These are phyloP conservation scores for Cymbopogon citratus DNA, from an alignment of 176 grass and related monocot genomes.

Conservation along the genomic window DNA sequence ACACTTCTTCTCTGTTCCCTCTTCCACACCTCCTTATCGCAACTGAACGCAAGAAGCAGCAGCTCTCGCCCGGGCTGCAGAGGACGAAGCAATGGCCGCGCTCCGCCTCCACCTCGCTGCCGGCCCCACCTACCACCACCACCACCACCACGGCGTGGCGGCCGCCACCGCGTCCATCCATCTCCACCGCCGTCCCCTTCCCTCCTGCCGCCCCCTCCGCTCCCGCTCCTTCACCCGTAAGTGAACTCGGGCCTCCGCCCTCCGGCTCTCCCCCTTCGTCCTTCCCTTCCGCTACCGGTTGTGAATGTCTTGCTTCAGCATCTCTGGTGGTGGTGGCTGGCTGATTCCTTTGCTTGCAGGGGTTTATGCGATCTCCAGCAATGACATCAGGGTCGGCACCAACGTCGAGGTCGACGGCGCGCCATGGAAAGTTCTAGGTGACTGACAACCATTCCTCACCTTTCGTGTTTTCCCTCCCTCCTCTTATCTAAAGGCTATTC, in stretches of 20 bases:
- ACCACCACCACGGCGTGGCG: neutral
- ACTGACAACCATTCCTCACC: neutral
- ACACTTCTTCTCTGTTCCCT: neutral
- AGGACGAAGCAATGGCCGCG: slow-evolving; percentile 31
- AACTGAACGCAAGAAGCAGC: neutral
- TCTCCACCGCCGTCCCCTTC: neutral
- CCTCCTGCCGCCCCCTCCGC: slow-evolving; percentile 13
- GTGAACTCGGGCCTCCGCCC: neutral
- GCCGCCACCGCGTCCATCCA: slow-evolving; percentile 14
- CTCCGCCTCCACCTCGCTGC: slow-evolving; percentile 44
- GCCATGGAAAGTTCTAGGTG: slow-evolving; percentile 83
- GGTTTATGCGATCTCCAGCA: slow-evolving; percentile 77
- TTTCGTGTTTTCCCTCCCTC: neutral
- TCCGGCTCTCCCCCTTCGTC: neutral
- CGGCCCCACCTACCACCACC: slow-evolving; percentile 14
- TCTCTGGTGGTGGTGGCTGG: neutral
- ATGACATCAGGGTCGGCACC: slow-evolving; percentile 85
- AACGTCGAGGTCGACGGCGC: slow-evolving; percentile 82
- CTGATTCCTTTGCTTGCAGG: slow-evolving; percentile 33
- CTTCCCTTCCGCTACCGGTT: neutral
- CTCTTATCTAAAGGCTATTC: neutral
- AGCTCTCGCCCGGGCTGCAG: neutral
- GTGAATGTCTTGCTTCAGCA: neutral
- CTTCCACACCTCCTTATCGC: neutral
- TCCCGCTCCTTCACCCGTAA: slow-evolving; percentile 30